Conservation (phyloP, 345 rosid genomes). For the Physaria fendleri region DNA sequence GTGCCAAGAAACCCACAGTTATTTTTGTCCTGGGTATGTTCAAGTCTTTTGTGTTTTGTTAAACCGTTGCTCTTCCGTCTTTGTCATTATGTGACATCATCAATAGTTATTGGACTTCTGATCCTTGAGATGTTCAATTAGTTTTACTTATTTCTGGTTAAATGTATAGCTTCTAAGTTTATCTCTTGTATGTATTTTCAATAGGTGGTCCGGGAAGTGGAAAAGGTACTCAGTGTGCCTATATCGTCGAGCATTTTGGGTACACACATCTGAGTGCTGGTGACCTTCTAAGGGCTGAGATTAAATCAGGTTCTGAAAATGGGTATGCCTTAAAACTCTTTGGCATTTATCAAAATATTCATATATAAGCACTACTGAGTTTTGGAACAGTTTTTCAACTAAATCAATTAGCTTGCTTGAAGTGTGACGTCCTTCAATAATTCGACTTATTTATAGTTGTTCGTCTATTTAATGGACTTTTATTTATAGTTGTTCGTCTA, state of each 20-base stretch:
- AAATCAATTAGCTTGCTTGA: neutral
- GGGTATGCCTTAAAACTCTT: conserved; percentile 41
- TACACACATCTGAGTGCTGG: conserved; percentile 88
- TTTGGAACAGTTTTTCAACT: neutral
- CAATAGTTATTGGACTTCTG: neutral
- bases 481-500: neutral
- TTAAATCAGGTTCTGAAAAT: conserved; percentile 77
- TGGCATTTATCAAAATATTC: neutral
- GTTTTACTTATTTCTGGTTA: neutral
- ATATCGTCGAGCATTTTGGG: conserved; percentile 55
- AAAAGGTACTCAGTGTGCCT: conserved; percentile 83
- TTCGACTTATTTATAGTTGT: neutral
- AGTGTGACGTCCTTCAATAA: too few relatives aligned
- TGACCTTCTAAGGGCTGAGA: conserved; percentile 77
- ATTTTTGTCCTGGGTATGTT: conserved; percentile 84
- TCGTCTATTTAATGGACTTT: neutral
- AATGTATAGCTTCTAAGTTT: neutral
- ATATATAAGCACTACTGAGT: neutral
- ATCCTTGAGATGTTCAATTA: neutral
- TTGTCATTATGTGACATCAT: neutral
- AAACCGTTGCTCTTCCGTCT: neutral
- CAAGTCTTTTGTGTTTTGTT: neutral
- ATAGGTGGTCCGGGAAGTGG: conserved; percentile 98
- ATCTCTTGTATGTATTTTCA: conserved; percentile 10
- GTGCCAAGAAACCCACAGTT: conserved; percentile 65